Evolutionary conservation across 1,284 basidiomycete genomes (phyloP).

Genomic region (Sporisorium exsertum): DNA sequence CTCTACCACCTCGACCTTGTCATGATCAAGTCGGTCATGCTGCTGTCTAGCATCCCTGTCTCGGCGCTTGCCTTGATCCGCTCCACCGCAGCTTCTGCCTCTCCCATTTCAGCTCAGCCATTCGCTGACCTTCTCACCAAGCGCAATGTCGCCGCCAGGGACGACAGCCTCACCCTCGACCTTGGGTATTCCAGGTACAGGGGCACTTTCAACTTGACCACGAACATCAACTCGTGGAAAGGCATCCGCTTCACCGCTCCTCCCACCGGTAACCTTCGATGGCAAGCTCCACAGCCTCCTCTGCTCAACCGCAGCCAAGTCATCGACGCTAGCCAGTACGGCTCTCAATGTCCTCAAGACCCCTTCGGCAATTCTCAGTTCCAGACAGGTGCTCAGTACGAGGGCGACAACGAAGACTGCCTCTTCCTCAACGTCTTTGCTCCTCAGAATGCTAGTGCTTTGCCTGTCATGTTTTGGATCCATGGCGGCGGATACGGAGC

Average conservation of each 20-base stretch:
- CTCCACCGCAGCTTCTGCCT: neutral
- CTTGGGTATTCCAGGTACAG: conserved; percentile 34
- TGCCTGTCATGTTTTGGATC: conserved; percentile 48
- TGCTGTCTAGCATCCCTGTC: conserved; percentile 15
- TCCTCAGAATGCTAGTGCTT: conserved; percentile 24
- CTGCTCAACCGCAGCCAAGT: conserved; percentile 13
- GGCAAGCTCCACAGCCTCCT: conserved; percentile 34
- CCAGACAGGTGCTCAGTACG: conserved; percentile 6
- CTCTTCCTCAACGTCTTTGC: conserved; percentile 51
- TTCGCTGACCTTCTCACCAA: conserved; percentile 30
- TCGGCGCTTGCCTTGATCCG: conserved; percentile 8
- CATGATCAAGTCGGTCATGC: conserved; percentile 6
- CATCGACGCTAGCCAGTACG: conserved; percentile 33
- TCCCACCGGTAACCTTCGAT: conserved; percentile 33
- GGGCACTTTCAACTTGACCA: conserved; percentile 24
- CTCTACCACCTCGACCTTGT: neutral
- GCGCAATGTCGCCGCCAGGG: neutral
- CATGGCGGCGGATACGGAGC: conserved; percentile 44
- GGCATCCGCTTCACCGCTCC: conserved; percentile 49
- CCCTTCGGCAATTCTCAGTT: conserved; percentile 26
- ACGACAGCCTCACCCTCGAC: conserved; percentile 30
- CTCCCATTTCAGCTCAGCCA: conserved; percentile 19
- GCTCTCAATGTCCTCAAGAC: conserved; percentile 28
- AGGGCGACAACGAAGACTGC: conserved; percentile 37
- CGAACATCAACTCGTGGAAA: conserved; percentile 31